Conservation (phyloP, 2,329 filamentous ascomycete genomes). For the Colletotrichum musicola region DNA sequence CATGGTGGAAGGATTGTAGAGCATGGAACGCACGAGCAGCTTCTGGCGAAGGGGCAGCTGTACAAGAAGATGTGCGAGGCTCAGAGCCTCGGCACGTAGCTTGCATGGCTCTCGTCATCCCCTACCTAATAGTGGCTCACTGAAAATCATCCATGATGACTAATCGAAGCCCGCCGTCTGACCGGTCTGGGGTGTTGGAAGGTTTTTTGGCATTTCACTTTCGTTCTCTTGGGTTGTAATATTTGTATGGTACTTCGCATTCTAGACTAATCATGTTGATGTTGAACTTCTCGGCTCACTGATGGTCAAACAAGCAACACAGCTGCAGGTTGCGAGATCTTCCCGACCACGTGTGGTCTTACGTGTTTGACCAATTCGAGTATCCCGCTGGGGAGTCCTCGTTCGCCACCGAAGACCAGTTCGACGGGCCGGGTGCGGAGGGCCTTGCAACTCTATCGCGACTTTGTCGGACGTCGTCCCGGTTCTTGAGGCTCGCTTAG, state of each 20-base stretch:
- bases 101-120: no score
- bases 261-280: no score
- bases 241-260: no score
- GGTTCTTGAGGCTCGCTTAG: background rate
- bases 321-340: background rate
- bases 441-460: background rate
- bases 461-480: background rate
- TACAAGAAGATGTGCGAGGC: slow-evolving; percentile 27
- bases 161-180: no score
- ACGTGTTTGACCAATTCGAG: slow-evolving; percentile 5
- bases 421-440: background rate
- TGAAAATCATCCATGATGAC: no score
- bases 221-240: no score
- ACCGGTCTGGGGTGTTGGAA: no score
- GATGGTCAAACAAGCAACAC: no score
- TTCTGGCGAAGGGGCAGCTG: background rate
- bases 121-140: no score
- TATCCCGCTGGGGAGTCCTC: background rate
- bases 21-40: slow-evolving; percentile 5
- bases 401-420: background rate
- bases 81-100: slow-evolving; percentile 1
- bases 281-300: no score
- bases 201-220: no score
- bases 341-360: slow-evolving; percentile 8
- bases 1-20: slow-evolving; percentile 6